Conservation (phyloP, 2,329 filamentous ascomycete species). For the Penicillium brevicompactum region DNA sequence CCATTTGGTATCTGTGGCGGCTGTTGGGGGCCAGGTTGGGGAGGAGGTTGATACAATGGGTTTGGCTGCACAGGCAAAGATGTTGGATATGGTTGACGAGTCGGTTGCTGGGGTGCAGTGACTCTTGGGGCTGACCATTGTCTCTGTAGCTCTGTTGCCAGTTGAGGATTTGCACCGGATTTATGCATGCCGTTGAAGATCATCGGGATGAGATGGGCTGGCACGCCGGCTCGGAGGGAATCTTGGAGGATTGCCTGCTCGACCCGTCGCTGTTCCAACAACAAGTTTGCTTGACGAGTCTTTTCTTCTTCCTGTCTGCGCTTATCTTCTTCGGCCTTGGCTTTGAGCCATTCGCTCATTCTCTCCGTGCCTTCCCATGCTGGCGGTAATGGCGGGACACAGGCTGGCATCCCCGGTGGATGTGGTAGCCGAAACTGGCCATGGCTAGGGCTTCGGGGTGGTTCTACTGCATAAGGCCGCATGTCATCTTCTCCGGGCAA, state of each 20-base stretch:
- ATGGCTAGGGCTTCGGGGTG: conserved; percentile 17
- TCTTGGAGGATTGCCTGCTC: conserved; percentile 73
- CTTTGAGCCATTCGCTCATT: conserved; percentile 70
- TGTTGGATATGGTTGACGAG: background rate
- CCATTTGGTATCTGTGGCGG: background rate
- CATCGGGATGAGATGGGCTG: conserved; percentile 72
- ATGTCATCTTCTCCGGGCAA: background rate
- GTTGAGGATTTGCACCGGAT: background rate
- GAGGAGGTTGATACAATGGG: background rate
- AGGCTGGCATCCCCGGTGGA: conserved; percentile 19
- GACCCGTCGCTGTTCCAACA: conserved; percentile 70
- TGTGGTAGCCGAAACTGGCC: conserved; percentile 32
- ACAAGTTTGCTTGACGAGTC: conserved; percentile 62
- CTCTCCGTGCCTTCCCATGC: conserved; percentile 63
- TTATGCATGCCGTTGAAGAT: conserved; percentile 54
- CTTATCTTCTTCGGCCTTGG: conserved; percentile 71
- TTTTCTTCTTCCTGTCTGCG: conserved; percentile 70
- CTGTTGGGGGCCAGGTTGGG: background rate
- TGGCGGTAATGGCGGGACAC: conserved; percentile 29
- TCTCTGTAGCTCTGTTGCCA: background rate
- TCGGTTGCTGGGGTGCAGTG: background rate
- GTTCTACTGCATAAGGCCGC: background rate
- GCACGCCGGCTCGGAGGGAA: conserved; percentile 69
- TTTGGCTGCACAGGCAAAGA: too few species aligned
- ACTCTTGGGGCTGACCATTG: background rate